phyloP scores from a whole-genome alignment of 768 basidiomycete genomes.

The Boletales sp. region DNA sequence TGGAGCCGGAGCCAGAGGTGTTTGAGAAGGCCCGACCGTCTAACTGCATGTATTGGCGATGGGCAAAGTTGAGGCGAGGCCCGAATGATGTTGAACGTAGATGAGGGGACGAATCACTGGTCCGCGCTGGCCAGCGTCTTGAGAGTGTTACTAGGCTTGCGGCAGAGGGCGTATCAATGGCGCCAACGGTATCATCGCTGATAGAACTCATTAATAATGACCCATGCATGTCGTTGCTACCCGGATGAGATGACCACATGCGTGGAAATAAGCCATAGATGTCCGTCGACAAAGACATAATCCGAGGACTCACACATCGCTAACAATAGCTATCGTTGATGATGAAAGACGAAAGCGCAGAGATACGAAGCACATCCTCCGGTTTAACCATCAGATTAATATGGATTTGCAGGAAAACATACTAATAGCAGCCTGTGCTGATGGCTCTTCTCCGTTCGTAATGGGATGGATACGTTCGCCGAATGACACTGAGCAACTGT shows the following conservation, averaged over 20 bases:
- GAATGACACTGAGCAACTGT: slow-evolving; percentile 35
- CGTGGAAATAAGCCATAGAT: neutral
- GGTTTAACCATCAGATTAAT: neutral
- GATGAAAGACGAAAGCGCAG: neutral
- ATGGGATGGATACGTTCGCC: slow-evolving; percentile 38
- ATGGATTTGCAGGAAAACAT: slow-evolving; percentile 26
- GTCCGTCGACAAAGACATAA: neutral
- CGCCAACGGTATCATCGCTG: neutral
- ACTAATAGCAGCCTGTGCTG: slow-evolving; percentile 20
- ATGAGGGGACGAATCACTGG: neutral
- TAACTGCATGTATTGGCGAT: slow-evolving; percentile 5
- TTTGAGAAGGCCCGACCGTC: neutral
- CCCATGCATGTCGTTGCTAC: slow-evolving; percentile 39
- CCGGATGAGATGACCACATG: slow-evolving; percentile 1
- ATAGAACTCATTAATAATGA: neutral
- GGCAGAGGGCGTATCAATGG: slow-evolving; percentile 3
- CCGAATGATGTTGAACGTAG: neutral
- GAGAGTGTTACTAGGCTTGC: slow-evolving; percentile 1
- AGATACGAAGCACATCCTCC: neutral
- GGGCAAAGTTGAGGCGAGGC: neutral
- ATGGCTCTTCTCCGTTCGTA: slow-evolving; percentile 40
- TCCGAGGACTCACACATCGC: slow-evolving; percentile 41
- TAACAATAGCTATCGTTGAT: slow-evolving; percentile 32
- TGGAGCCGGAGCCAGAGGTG: neutral
- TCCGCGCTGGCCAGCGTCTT: slow-evolving; percentile 8